These are phyloP conservation scores for Fusarium pseudonygamai DNA, from an alignment of 2,329 filamentous ascomycete genomes.

Conservation along the genomic window DNA sequence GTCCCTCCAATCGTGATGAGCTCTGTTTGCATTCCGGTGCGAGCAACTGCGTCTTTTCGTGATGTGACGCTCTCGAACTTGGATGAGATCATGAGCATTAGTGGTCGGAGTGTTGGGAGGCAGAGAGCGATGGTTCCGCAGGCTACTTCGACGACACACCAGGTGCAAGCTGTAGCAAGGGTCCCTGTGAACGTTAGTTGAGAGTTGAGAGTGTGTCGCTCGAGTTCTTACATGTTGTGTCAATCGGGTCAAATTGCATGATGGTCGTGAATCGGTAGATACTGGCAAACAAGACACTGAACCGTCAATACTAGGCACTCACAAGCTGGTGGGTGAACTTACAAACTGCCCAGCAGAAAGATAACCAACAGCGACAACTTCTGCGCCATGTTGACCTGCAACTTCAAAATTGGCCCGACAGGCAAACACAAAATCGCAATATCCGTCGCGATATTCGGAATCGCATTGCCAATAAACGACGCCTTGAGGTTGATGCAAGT, in stretches of 20 bases:
- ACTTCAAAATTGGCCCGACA: conserved; percentile 9
- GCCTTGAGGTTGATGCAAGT: conserved; percentile 27
- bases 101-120: conserved; percentile 17
- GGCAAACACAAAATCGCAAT: conserved; percentile 24
- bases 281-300: conserved; percentile 25
- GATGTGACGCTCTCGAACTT: conserved; percentile 18
- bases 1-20: conserved; percentile 25
- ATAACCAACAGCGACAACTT: conserved; percentile 23
- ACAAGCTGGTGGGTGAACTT: background rate
- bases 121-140: conserved; percentile 30
- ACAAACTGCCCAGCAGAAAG: conserved; percentile 30
- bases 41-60: background rate
- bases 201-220: background rate
- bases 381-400: conserved; percentile 24
- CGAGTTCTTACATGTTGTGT: conserved; percentile 18
- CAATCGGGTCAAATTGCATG: conserved; percentile 10
- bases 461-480: conserved; percentile 25
- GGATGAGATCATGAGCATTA: conserved; percentile 22
- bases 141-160: conserved; percentile 31
- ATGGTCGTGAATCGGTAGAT: conserved; percentile 32
- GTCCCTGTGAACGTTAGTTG: conserved; percentile 1
- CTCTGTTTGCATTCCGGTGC: background rate
- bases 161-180: conserved; percentile 25
- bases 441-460: conserved; percentile 26
- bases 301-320: fast-evolving